Evolutionary conservation across 83 land plant species (phyloP).

Genomic region (Picea abies): DNA sequence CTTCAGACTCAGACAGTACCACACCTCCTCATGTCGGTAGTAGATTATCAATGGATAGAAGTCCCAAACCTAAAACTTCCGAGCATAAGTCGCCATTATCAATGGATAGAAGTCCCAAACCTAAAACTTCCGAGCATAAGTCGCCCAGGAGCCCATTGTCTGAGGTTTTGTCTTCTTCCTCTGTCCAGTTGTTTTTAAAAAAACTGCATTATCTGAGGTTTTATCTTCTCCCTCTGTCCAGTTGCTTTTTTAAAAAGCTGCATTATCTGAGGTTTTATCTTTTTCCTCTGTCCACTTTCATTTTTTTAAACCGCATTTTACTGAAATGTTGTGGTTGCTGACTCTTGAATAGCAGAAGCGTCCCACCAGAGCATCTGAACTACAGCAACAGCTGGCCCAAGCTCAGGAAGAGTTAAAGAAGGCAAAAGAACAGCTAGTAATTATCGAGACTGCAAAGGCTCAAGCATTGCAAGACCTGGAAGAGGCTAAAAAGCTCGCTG

Average conservation of each 20-base stretch:
- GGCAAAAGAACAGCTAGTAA: conserved; percentile 48
- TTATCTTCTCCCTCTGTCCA: background rate
- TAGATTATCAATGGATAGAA: no score
- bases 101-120: conserved; percentile 42
- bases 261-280: background rate
- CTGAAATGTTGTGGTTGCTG: background rate
- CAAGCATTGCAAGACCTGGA: conserved; percentile 50
- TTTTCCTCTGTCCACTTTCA: background rate
- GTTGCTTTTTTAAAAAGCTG: background rate
- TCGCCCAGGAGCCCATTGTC: conserved; percentile 44
- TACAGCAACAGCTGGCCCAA: conserved; percentile 56
- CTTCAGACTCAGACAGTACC: conserved; percentile 30
- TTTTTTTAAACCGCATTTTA: background rate
- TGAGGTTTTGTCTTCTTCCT: conserved; percentile 38
- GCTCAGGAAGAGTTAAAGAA: conserved; percentile 69
- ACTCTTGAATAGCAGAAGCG: conserved; percentile 37
- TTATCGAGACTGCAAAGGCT: conserved; percentile 41
- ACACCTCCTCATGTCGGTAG: conserved; percentile 19
- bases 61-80: no score
- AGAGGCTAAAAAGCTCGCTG: conserved; percentile 48
- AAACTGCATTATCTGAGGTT: background rate
- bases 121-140: conserved; percentile 39
- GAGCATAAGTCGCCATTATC: no score
- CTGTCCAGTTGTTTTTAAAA: background rate
- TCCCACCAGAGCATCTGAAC: conserved; percentile 36